Percentiles rank a stretch among this genome's conserved stretches.
Evolutionary conservation across 495 filamentous ascomycete species (phyloP).

Genomic region (Hapsidospora chrysogenum): DNA sequence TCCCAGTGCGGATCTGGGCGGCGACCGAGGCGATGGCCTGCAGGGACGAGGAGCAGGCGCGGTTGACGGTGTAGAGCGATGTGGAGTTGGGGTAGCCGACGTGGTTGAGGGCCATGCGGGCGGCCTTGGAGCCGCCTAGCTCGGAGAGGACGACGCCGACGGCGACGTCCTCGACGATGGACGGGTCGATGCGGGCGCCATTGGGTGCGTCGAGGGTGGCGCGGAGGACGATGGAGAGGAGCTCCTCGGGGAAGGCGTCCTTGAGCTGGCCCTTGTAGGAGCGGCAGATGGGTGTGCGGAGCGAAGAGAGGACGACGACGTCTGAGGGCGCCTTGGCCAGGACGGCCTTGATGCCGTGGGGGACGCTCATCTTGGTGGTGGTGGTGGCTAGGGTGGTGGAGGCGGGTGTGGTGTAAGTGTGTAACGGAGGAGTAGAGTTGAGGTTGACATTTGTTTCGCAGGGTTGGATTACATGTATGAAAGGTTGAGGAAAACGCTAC

Average conservation of each 20-base stretch:
- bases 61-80: constrained; percentile 70
- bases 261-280: constrained; percentile 70
- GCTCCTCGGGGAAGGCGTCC: constrained; percentile 80
- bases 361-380: too few species aligned
- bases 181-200: constrained; percentile 50
- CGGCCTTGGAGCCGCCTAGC: constrained; percentile 80
- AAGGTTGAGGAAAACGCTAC: too few species aligned
- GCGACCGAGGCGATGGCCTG: constrained; percentile 56
- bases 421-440: too few species aligned
- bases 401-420: too few species aligned
- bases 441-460: too few species aligned
- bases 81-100: constrained; percentile 56
- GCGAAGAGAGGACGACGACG: constrained; percentile 73
- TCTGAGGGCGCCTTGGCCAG: constrained; percentile 67
- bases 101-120: constrained; percentile 78
- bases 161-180: constrained; percentile 58
- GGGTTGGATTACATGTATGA: too few species aligned
- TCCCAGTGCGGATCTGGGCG: constrained; percentile 51
- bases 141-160: constrained; percentile 82
- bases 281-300: constrained; percentile 73
- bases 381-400: too few species aligned
- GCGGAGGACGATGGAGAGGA: constrained; percentile 65
- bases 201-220: constrained; percentile 56
- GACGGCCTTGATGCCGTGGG: constrained; percentile 51
- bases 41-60: constrained; percentile 67